A percentile compares a stretch with the other conserved stretches of the same genome.
These are phyloP conservation scores for Neonectria neomacrospora DNA, from an alignment of 2,329 filamentous ascomycete genomes.

Conservation along the genomic window DNA sequence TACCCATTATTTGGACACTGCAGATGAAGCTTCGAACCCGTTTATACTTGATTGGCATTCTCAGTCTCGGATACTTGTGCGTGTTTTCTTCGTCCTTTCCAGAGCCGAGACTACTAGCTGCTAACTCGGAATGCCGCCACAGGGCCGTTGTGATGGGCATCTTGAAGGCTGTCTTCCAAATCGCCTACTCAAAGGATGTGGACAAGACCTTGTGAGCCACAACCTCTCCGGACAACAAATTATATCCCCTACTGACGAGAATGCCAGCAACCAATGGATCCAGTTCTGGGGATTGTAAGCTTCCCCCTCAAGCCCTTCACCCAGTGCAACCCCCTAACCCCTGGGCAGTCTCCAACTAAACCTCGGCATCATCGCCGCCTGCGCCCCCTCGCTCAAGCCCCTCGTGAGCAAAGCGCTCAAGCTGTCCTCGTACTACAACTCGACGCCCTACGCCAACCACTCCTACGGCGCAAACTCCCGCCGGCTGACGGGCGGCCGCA, in stretches of 20 bases:
- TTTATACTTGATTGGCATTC: conserved; percentile 53
- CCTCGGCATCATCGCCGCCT: conserved; percentile 54
- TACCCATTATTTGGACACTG: conserved; percentile 55
- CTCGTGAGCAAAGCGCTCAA: conserved; percentile 47
- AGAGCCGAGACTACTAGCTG: neutral
- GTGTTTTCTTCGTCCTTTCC: conserved; percentile 15
- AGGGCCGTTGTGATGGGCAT: conserved; percentile 54
- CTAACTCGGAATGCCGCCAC: neutral
- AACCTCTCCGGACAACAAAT: neutral
- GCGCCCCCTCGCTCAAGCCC: conserved; percentile 53
- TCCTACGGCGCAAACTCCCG: conserved; percentile 21
- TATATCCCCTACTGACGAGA: neutral
- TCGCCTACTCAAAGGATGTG: conserved; percentile 45
- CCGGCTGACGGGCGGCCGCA: conserved; percentile 13
- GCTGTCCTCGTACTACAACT: conserved; percentile 32
- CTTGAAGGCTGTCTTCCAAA: conserved; percentile 53
- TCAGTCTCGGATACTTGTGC: conserved; percentile 56
- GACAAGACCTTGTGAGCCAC: conserved; percentile 48
- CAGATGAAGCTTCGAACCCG: conserved; percentile 52
- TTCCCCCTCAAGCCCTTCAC: no score
- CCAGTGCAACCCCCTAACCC: conserved; percentile 9
- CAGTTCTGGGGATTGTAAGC: conserved; percentile 51
- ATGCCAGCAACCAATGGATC: conserved; percentile 39
- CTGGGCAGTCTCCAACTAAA: conserved; percentile 53
- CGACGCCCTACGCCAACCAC: conserved; percentile 19